These are phyloP conservation scores for Daedaleopsis nitida DNA, from an alignment of 768 basidiomycete species.

Conservation along the genomic window DNA sequence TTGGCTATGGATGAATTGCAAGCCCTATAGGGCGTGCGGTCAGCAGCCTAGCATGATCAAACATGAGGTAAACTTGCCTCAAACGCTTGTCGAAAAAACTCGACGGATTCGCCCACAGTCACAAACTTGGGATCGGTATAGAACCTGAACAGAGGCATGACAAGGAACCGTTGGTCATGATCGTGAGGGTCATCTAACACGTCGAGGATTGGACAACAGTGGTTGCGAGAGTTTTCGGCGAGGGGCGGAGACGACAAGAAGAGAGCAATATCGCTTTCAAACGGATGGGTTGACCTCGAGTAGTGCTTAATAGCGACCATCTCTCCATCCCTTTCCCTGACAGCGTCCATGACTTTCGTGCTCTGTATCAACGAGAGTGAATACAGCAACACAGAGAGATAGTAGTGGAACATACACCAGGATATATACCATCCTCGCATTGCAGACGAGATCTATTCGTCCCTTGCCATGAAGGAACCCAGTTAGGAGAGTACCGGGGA, in stretches of 20 bases:
- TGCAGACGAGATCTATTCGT: neutral
- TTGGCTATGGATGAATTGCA: slow-evolving; percentile 41
- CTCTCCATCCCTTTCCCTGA: slow-evolving; percentile 21
- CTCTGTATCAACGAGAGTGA: neutral
- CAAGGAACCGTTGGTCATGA: slow-evolving; percentile 26
- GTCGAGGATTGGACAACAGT: slow-evolving; percentile 28
- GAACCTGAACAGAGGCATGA: slow-evolving; percentile 35
- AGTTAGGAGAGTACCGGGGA: slow-evolving; percentile 27
- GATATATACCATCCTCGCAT: slow-evolving; percentile 8
- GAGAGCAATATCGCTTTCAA: slow-evolving; percentile 30
- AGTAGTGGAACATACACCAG: neutral
- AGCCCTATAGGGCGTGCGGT: slow-evolving; percentile 27
- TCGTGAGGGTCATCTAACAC: slow-evolving; percentile 19
- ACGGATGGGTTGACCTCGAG: slow-evolving; percentile 14
- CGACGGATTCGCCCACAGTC: slow-evolving; percentile 39
- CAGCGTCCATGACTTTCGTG: slow-evolving; percentile 25
- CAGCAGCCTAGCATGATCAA: neutral
- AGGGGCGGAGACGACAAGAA: slow-evolving; percentile 27
- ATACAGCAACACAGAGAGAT: too few relatives aligned
- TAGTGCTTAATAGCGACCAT: slow-evolving; percentile 25
- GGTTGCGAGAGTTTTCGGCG: slow-evolving; percentile 27
- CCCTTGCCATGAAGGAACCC: slow-evolving; percentile 29
- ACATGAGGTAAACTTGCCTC: slow-evolving; percentile 26
- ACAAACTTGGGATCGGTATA: slow-evolving; percentile 34
- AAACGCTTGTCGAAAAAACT: slow-evolving; percentile 36